phyloP scores from a whole-genome alignment of 2,329 filamentous ascomycete species.

The Trichoderma cornu-damae region DNA sequence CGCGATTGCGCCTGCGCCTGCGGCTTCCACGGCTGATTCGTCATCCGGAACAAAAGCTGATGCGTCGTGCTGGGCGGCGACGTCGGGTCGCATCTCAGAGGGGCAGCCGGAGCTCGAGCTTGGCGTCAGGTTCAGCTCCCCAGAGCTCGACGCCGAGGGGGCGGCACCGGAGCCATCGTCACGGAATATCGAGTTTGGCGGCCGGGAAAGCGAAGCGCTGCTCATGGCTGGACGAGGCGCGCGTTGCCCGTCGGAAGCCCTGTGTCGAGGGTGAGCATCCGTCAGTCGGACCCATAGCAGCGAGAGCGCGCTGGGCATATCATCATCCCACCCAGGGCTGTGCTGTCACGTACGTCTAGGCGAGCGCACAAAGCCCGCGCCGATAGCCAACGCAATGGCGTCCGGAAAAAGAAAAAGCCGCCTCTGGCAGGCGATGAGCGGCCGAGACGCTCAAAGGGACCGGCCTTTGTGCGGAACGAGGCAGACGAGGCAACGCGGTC shows the following conservation, averaged over 20 bases:
- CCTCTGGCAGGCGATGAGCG: background rate
- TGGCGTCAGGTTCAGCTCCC: constrained; percentile 1
- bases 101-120: constrained; percentile 7
- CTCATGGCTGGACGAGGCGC: constrained; percentile 28
- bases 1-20: too few relatives aligned
- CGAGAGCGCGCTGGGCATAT: background rate
- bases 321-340: background rate
- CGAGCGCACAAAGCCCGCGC: background rate
- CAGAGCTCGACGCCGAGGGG: constrained; percentile 19
- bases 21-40: background rate
- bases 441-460: background rate
- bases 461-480: background rate
- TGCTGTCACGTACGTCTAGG: constrained; percentile 11
- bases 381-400: constrained; percentile 4
- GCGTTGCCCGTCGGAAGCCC: background rate
- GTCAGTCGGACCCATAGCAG: constrained; percentile 10
- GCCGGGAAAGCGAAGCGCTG: constrained; percentile 27
- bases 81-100: constrained; percentile 3
- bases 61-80: background rate
- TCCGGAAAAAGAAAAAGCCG: too few relatives aligned
- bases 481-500: constrained; percentile 10
- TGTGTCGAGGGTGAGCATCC: constrained; percentile 13
- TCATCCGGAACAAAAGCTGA: constrained; percentile 12
- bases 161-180: constrained; percentile 24
- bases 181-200: constrained; percentile 27